phyloP scores from a whole-genome alignment of 2,329 filamentous ascomycete species.

The Epicoccum nigrum region DNA sequence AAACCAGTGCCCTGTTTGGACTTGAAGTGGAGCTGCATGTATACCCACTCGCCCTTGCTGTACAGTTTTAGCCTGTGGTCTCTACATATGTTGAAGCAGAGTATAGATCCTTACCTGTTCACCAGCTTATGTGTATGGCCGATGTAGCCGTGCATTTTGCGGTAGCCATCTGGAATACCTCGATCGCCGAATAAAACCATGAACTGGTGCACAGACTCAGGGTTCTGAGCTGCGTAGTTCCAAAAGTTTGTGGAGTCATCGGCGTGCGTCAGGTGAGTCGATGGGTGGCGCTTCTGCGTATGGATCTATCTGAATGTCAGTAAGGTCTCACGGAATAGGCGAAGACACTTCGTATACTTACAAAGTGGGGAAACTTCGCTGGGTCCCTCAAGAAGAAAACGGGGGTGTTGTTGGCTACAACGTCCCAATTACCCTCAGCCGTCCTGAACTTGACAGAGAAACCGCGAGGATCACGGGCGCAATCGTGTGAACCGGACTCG shows the following conservation, averaged over 20 bases:
- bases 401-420: slow-evolving; percentile 75
- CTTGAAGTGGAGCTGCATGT: slow-evolving; percentile 60
- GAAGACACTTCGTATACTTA: neutral
- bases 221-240: slow-evolving; percentile 63
- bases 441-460: slow-evolving; percentile 77
- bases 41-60: slow-evolving; percentile 62
- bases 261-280: slow-evolving; percentile 71
- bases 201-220: slow-evolving; percentile 61
- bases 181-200: slow-evolving; percentile 62
- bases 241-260: slow-evolving; percentile 70
- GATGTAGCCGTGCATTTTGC: slow-evolving; percentile 62
- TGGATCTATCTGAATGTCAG: slow-evolving; percentile 65
- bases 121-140: slow-evolving; percentile 58
- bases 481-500: slow-evolving; percentile 73
- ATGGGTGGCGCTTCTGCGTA: slow-evolving; percentile 75
- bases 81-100: too few relatives aligned
- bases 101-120: too few relatives aligned
- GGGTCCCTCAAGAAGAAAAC: slow-evolving; percentile 79
- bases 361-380: slow-evolving; percentile 60
- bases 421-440: slow-evolving; percentile 75
- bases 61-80: too few relatives aligned
- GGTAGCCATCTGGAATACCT: slow-evolving; percentile 61
- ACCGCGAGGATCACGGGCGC: slow-evolving; percentile 73
- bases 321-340: too few relatives aligned
- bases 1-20: slow-evolving; percentile 59